A percentile compares a stretch with the other conserved stretches of the same genome.
Conservation (phyloP, 179 eudicot species). For the Pouteria campechiana region DNA sequence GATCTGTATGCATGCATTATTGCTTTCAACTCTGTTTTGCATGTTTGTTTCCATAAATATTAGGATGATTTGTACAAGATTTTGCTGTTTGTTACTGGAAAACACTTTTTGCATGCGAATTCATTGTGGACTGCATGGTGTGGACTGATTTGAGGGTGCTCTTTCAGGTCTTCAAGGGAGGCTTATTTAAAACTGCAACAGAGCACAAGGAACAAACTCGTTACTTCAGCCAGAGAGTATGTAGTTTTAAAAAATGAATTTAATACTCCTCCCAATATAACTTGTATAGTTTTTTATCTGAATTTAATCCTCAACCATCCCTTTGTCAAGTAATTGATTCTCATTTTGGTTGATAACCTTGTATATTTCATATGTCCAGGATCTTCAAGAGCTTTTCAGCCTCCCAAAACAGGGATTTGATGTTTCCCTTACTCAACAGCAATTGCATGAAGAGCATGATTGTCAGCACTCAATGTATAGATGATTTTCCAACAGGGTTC, state of each 20-base stretch:
- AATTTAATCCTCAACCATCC: not conserved
- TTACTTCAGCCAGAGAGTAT: slow-evolving; percentile 88
- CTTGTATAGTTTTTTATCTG: not conserved
- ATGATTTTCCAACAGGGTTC: not conserved
- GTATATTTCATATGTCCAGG: slow-evolving; percentile 29
- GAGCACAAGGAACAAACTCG: slow-evolving; percentile 99
- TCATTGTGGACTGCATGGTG: too few species aligned
- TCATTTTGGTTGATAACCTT: slow-evolving; percentile 5
- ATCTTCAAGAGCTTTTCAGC: slow-evolving; percentile 81
- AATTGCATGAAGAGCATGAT: slow-evolving; percentile 83
- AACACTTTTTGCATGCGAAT: too few species aligned
- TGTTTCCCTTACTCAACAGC: slow-evolving; percentile 81
- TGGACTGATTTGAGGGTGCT: slow-evolving; percentile 10
- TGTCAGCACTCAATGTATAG: slow-evolving; percentile 53
- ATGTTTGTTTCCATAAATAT: too few species aligned
- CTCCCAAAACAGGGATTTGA: slow-evolving; percentile 91
- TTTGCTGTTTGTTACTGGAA: too few species aligned
- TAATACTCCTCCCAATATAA: too few species aligned
- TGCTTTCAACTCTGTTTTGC: too few species aligned
- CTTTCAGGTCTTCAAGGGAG: slow-evolving; percentile 83
- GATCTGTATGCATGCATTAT: too few species aligned
- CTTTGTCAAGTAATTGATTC: too few species aligned
- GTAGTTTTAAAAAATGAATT: not conserved
- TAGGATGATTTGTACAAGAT: too few species aligned
- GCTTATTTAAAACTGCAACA: slow-evolving; percentile 95